A percentile compares a stretch with the other conserved stretches of the same genome.
Evolutionary conservation across 768 basidiomycete genomes (phyloP).

Genomic region (Agaricus subrufescens): DNA sequence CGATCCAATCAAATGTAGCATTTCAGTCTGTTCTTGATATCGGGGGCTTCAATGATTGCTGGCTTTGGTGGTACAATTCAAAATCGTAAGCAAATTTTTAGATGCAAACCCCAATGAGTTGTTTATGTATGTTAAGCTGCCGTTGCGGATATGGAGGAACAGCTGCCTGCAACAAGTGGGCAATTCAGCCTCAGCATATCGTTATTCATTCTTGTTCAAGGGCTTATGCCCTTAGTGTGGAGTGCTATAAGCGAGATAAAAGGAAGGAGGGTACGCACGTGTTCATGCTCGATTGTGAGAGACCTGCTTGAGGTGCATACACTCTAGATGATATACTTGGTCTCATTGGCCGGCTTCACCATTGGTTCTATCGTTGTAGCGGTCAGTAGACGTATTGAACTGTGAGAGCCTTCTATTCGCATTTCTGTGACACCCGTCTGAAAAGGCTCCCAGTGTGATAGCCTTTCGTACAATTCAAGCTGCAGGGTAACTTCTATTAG

Average conservation of each 20-base stretch:
- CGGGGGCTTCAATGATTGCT: conserved; percentile 52
- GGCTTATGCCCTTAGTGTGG: conserved; percentile 64
- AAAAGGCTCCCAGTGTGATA: conserved; percentile 38
- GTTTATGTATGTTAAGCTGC: conserved; percentile 39
- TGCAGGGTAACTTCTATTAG: conserved; percentile 39
- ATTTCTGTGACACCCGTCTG: not conserved
- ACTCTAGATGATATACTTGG: conserved; percentile 45
- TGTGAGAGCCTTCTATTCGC: conserved; percentile 25
- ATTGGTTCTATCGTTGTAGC: conserved; percentile 55
- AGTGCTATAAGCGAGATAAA: conserved; percentile 67
- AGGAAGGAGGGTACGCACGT: conserved; percentile 55
- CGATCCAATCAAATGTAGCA: conserved; percentile 24
- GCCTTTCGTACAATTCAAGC: conserved; percentile 70
- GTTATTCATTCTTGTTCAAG: conserved; percentile 72
- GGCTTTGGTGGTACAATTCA: conserved; percentile 58
- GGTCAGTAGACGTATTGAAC: conserved; percentile 44
- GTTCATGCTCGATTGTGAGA: not conserved
- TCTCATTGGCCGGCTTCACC: conserved; percentile 47
- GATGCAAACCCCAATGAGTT: not conserved
- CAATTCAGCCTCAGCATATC: conserved; percentile 68
- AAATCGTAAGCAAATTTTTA: conserved; percentile 43
- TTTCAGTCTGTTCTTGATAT: conserved; percentile 39
- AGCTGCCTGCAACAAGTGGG: conserved; percentile 53
- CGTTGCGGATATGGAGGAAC: conserved; percentile 51
- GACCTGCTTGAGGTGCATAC: not conserved